A percentile compares a stretch with the other conserved stretches of the same genome.
Conservation (phyloP, 331 rosid genomes). For the Quercus tomentella region DNA sequence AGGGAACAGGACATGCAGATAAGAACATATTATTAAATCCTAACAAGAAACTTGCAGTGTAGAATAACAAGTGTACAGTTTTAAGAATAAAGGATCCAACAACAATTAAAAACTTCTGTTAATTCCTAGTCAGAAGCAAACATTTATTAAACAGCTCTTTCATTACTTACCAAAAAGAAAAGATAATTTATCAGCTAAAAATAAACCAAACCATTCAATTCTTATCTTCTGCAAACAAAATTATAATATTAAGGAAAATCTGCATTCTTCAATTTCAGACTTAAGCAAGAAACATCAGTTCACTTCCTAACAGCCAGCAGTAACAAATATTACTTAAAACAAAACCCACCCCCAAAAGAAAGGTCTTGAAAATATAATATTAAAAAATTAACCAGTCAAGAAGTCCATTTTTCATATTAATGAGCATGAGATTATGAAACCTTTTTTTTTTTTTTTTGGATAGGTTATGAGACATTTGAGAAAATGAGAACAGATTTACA, state of each 20-base stretch:
- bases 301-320: not conserved
- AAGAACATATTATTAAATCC: not conserved
- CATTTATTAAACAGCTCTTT: not conserved
- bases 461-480: no score
- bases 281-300: not conserved
- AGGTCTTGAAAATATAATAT: not conserved
- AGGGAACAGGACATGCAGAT: not conserved
- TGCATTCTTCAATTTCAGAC: not conserved
- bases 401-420: not conserved
- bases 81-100: not conserved
- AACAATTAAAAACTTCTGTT: not conserved
- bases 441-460: no score
- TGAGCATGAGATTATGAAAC: not conserved
- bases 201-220: not conserved
- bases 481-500: no score
- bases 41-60: not conserved
- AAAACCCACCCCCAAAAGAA: no score
- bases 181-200: not conserved
- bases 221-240: not conserved
- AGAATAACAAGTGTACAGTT: not conserved
- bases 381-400: not conserved
- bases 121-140: not conserved
- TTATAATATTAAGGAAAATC: not conserved
- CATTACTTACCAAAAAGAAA: not conserved
- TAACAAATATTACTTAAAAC: not conserved